These are phyloP conservation scores for Quercus agrifolia DNA, from an alignment of 306 rosid genomes.

Conservation along the genomic window DNA sequence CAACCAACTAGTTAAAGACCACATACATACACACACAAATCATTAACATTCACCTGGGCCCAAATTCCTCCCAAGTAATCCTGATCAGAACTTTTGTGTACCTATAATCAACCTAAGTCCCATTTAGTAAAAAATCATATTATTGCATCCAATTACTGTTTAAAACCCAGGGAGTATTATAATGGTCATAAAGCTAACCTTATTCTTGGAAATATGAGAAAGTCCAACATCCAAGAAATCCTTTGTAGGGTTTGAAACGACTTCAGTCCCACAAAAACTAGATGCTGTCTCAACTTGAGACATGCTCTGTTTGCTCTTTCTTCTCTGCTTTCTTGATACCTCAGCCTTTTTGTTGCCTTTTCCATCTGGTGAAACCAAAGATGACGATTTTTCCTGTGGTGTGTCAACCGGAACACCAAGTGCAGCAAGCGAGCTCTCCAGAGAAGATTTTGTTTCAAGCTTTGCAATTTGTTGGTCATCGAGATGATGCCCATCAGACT, in stretches of 20 bases:
- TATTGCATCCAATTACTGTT: background rate
- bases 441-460: constrained; percentile 59
- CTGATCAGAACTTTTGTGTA: background rate
- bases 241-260: constrained; percentile 31
- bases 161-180: background rate
- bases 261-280: constrained; percentile 37
- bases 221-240: constrained; percentile 38
- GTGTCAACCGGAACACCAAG: constrained; percentile 65
- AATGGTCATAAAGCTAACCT: constrained; percentile 42
- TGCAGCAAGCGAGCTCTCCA: constrained; percentile 71
- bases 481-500: constrained; percentile 62
- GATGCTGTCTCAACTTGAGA: constrained; percentile 40
- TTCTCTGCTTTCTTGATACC: constrained; percentile 59
- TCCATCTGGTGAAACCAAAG: constrained; percentile 49
- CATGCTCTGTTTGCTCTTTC: constrained; percentile 45
- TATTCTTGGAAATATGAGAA: constrained; percentile 29
- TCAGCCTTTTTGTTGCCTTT: constrained; percentile 60
- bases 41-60: background rate
- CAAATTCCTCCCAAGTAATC: background rate
- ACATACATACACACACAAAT: background rate
- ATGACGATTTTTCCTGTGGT: constrained; percentile 35
- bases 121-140: background rate
- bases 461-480: constrained; percentile 91
- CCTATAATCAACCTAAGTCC: background rate
- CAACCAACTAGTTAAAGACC: background rate